Evolutionary conservation across 805 yeast genomes (phyloP), one percentile per base, ranked within the genome.

Genomic region (Sugiyamaella marilandica): DNA sequence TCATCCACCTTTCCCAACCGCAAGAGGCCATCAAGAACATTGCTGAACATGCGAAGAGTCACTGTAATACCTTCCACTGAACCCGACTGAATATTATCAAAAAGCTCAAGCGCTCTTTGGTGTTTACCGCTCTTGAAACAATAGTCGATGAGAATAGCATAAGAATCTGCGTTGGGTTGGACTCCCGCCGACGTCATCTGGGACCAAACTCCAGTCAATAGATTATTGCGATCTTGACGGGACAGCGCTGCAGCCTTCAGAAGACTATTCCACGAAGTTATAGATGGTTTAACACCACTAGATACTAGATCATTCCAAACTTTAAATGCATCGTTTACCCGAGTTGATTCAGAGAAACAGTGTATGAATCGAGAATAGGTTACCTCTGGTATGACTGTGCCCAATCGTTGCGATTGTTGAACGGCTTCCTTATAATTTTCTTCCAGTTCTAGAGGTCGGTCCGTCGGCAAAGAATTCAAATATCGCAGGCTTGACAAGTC

Each of bases 241-340:
- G 65, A 57, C 49, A 57, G 48, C 8, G 74, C 63, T 2, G 76
- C 74, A 0, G 84, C 73, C 49, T 75, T 70, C 48, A 86, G 67
- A 29, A 84, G 72, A 49, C 78, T 73, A 49, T 83, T 82, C 89
- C 89, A 86, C 1, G 81, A 65, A 0, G 65, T 58, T n/a, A 74
- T 59, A 3, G 75, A 65, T n/a, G 81, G 81, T 1, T 55, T 55
- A 14, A 73, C 62, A 18, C 75, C 76, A 5, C 64, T 59, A 10
- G 64, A 55, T 26, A 76, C 58, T 69, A 84, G 64, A 41, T 68
- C 70, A 54, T 77, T 78, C 80, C 87, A 84, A 1, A 80, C 64
- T 10, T 67, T 67, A 44, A 64, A 64, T 14, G 71, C 66, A 29
- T 35, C 45, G 13, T 60, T 55, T 2, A 56, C 53, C 41, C 62